phyloP scores from a whole-genome alignment of 768 basidiomycete genomes.

The Scleroderma bovista region DNA sequence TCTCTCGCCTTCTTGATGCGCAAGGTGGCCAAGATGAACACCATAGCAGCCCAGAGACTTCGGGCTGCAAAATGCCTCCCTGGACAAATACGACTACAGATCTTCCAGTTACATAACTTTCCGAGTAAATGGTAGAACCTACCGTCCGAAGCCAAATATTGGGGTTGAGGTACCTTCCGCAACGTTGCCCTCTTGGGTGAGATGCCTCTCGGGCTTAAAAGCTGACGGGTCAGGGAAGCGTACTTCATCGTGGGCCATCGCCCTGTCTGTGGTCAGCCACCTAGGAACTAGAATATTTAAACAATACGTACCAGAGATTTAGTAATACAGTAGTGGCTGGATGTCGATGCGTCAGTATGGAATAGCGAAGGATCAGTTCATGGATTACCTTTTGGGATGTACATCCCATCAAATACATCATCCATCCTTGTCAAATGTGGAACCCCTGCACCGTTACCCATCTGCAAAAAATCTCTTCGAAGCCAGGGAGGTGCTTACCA shows the following conservation, averaged over 20 bases:
- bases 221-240: conserved; percentile 23
- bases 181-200: neutral
- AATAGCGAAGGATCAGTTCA: neutral
- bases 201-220: conserved; percentile 31
- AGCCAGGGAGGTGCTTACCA: conserved; percentile 10
- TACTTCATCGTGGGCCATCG: conserved; percentile 32
- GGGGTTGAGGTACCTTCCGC: neutral
- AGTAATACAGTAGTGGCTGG: neutral
- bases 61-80: conserved; percentile 20
- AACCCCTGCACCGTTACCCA: conserved; percentile 8
- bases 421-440: conserved; percentile 16
- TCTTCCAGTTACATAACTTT: neutral
- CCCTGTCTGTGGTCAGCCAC: conserved; percentile 16
- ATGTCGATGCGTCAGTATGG: no score
- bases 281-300: no score
- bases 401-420: conserved; percentile 20
- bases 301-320: neutral
- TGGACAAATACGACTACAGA: conserved; percentile 4
- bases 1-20: conserved; percentile 32
- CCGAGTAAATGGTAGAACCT: no score
- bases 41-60: conserved; percentile 32
- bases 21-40: conserved; percentile 33
- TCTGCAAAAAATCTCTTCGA: neutral
- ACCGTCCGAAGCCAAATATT: conserved; percentile 2
- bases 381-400: conserved; percentile 18